These are phyloP conservation scores for Neonectria magnoliae DNA, from an alignment of 2,329 filamentous ascomycete species.

Conservation along the genomic window DNA sequence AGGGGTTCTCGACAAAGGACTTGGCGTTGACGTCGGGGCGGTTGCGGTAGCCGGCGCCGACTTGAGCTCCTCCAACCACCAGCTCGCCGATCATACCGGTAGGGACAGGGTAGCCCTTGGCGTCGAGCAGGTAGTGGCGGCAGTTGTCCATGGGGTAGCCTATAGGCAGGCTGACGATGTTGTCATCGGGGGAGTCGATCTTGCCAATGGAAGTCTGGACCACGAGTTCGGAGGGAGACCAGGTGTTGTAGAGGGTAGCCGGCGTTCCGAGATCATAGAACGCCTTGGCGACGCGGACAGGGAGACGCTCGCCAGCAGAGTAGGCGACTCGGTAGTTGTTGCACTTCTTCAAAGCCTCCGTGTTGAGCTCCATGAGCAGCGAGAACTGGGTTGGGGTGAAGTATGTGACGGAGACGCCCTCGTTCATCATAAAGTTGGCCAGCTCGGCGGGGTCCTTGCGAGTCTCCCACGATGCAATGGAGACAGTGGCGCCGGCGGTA, in stretches of 20 bases:
- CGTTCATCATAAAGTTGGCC: slow-evolving; percentile 38
- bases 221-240: slow-evolving; percentile 38
- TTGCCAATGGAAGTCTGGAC: slow-evolving; percentile 37
- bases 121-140: slow-evolving; percentile 53
- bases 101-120: slow-evolving; percentile 49
- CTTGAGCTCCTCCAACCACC: slow-evolving; percentile 54
- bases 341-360: slow-evolving; percentile 30
- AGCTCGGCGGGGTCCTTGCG: slow-evolving; percentile 38
- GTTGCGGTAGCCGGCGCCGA: slow-evolving; percentile 53
- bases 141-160: slow-evolving; percentile 43
- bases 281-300: slow-evolving; percentile 33
- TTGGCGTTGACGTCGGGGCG: slow-evolving; percentile 58
- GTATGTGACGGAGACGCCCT: slow-evolving; percentile 33
- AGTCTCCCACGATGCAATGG: slow-evolving; percentile 36
- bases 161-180: slow-evolving; percentile 31
- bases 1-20: slow-evolving; percentile 47
- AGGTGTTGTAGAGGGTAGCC: slow-evolving; percentile 36
- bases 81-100: slow-evolving; percentile 54
- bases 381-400: slow-evolving; percentile 40
- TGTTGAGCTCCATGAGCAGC: slow-evolving; percentile 38
- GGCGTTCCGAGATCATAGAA: slow-evolving; percentile 39
- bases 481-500: slow-evolving; percentile 36
- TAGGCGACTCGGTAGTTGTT: slow-evolving; percentile 35
- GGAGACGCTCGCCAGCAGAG: slow-evolving; percentile 38
- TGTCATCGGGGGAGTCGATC: slow-evolving; percentile 29